Base-by-base conservation (phyloP, 805 yeast species). In the Osmozyma mogii region DNA sequence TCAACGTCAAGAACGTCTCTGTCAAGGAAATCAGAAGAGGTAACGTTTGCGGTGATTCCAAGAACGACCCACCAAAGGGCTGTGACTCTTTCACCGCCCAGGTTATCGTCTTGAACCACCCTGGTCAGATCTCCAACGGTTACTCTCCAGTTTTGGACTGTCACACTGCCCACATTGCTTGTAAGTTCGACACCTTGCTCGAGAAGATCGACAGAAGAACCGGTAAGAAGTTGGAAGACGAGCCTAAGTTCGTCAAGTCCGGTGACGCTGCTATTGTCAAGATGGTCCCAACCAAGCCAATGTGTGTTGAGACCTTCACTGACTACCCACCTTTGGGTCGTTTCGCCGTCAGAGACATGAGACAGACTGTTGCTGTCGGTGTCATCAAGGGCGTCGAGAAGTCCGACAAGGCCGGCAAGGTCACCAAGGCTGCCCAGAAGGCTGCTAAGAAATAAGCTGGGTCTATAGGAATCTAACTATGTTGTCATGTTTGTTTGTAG, bases 341-440 rank as follows among this genome's bases (percentile, higher is more conserved):
- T 54, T 59, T 58, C 56, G 66, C 66, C 65, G 96, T 87, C 78
- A 88, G 96, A 83, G 96, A 87, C 74, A 87, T 87, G 96, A 84
- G 96, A 83, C 96, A 87, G 75, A 88, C 96, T 56, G 96, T 88
- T 58, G 96, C 96, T 65, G 96, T 88, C 65, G 96, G 96, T 84
- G 95, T 88, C 63, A 83, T 89, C 83, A 89, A 89, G 80, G 68
- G 85, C 46, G 95, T 85, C 55, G 94, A 74, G 59, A 85, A 85
- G 82, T 60, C 83, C 50, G 80, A 76, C 70, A 71, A 69, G 68
- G 84, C 85, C 58, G 88, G 85, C 71, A 84, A 84, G 87, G 92
- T 84, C 57, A 84, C 95, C 87, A 84, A 84, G 85, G 84, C 95
- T 67, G 95, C 95, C 66, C 68, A 66, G 50, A 78, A 78, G 78